Evolutionary conservation across 176 grass and related monocot species (phyloP).

Genomic region (Cymbopogon citratus): DNA sequence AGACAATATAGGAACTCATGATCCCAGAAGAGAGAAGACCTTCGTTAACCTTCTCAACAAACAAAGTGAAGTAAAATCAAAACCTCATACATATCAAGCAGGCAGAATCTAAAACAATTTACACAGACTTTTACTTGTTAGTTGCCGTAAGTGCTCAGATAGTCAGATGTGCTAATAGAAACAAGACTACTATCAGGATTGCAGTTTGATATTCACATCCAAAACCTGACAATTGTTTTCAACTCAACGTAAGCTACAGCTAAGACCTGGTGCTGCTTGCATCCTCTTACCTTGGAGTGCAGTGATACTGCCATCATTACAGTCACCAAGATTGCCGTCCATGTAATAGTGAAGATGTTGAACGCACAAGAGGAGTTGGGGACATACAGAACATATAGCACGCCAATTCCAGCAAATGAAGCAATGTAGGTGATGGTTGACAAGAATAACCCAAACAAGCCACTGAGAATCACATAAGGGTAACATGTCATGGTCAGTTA

Average conservation of each 20-base stretch:
- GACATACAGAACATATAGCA: slow-evolving; percentile 61
- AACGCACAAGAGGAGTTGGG: slow-evolving; percentile 53
- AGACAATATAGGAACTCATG: no score
- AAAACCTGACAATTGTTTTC: not conserved
- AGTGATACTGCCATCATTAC: slow-evolving; percentile 47
- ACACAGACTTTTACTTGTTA: not conserved
- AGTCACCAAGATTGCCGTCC: slow-evolving; percentile 64
- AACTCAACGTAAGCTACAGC: not conserved
- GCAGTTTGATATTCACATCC: not conserved
- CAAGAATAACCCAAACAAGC: slow-evolving; percentile 68
- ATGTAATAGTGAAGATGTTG: slow-evolving; percentile 87
- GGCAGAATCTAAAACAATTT: not conserved
- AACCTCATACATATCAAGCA: not conserved
- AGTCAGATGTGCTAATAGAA: not conserved
- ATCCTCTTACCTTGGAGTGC: slow-evolving; percentile 46
- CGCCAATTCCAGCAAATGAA: slow-evolving; percentile 56
- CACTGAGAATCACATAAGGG: slow-evolving; percentile 39
- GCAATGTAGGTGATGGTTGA: slow-evolving; percentile 72
- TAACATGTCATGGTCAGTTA: not conserved
- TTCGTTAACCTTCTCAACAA: not conserved
- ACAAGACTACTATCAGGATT: not conserved
- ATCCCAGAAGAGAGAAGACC: no score
- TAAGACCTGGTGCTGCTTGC: not conserved
- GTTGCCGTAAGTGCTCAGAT: not conserved
- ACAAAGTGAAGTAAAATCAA: not conserved